Evolutionary conservation across 106 monocot genomes (phyloP).

Genomic region (Dendrobium officinale): DNA sequence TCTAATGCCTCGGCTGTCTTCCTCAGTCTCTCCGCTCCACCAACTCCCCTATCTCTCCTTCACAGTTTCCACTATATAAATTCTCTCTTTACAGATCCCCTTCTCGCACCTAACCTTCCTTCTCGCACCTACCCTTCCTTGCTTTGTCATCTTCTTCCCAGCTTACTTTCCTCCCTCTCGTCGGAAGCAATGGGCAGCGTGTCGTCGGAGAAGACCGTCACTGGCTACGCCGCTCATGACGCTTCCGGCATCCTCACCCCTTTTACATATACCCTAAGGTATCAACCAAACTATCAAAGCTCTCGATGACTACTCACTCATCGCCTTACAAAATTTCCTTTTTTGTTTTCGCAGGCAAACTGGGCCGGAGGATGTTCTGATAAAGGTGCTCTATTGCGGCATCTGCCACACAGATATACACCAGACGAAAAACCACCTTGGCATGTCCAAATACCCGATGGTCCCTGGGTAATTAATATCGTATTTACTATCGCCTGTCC

Average conservation of each 20-base stretch:
- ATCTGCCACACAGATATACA: slow-evolving; percentile 95
- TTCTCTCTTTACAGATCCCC: background rate
- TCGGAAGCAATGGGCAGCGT: slow-evolving; percentile 46
- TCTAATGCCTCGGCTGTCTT: background rate
- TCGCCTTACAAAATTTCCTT: background rate
- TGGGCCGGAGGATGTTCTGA: slow-evolving; percentile 71
- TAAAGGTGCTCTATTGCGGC: slow-evolving; percentile 88
- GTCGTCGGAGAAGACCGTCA: slow-evolving; percentile 28
- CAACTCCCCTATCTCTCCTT: background rate
- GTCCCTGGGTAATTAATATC: slow-evolving; percentile 75
- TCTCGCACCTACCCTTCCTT: background rate
- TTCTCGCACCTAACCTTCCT: background rate
- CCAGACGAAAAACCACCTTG: slow-evolving; percentile 85
- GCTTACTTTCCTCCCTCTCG: background rate
- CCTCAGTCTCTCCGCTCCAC: background rate
- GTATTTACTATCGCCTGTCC: background rate
- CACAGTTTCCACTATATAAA: background rate
- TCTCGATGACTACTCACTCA: no score
- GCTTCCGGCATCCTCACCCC: slow-evolving; percentile 62
- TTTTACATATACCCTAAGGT: slow-evolving; percentile 75
- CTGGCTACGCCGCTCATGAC: slow-evolving; percentile 82
- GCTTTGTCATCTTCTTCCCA: background rate
- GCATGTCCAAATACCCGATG: slow-evolving; percentile 94
- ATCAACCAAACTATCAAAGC: background rate
- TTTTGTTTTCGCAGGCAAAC: slow-evolving; percentile 39